Percentiles rank a stretch among this genome's conserved stretches.
Evolutionary conservation across 345 rosid species (phyloP).

Genomic region (Arabidopsis suecica): DNA sequence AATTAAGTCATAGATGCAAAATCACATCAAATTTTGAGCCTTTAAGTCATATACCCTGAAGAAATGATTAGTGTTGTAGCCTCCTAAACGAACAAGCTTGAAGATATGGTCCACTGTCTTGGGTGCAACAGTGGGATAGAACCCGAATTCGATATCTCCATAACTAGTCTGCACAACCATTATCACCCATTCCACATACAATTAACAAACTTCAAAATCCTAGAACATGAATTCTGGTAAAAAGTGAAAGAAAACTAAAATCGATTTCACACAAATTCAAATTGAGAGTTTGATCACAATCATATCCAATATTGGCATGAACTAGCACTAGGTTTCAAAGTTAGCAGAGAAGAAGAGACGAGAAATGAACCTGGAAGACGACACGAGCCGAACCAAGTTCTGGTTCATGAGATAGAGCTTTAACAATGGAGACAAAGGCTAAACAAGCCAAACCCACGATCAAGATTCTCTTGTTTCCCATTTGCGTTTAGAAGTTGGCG

Average conservation of each 20-base stretch:
- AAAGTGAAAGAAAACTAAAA: not conserved
- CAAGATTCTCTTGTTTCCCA: conserved; percentile 38
- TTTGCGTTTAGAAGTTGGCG: conserved; percentile 28
- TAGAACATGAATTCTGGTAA: not conserved
- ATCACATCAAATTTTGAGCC: conserved; percentile 21
- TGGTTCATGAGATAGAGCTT: conserved; percentile 59
- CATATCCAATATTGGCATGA: not conserved
- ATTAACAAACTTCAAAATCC: not conserved
- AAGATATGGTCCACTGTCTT: conserved; percentile 87
- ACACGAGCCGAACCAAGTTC: conserved; percentile 86
- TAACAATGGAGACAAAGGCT: conserved; percentile 41
- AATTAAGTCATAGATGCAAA: conserved; percentile 6
- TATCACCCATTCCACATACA: not conserved
- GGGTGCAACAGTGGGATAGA: conserved; percentile 89
- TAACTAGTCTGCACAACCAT: conserved; percentile 65
- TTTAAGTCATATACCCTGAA: conserved; percentile 68
- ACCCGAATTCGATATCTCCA: conserved; percentile 94
- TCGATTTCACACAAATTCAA: not conserved
- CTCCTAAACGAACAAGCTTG: conserved; percentile 92
- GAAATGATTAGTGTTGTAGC: conserved; percentile 91
- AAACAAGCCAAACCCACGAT: conserved; percentile 38
- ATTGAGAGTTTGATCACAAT: not conserved
- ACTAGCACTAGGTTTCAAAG: not conserved
- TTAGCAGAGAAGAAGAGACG: conserved; percentile 8
- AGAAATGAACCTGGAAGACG: conserved; percentile 74